Base-by-base conservation (phyloP, 1,284 basidiomycete species). In the Cystobasidium slooffiae region DNA sequence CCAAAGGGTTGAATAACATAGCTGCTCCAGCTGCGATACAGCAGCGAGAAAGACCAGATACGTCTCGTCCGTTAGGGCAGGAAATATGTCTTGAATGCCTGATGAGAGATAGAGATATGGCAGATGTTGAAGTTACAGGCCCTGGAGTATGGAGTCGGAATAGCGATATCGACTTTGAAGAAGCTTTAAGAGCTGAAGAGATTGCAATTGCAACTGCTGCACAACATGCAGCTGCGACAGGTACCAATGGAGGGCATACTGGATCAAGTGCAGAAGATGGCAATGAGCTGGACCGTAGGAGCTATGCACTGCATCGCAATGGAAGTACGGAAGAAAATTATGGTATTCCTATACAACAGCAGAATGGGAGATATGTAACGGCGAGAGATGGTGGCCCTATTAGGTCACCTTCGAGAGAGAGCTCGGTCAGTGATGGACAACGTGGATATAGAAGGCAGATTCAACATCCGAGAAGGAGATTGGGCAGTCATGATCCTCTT, bases 61-160 rank as follows among this genome's bases (percentile, higher is more conserved):
- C 69, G 3, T 73, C 55, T 20, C 14, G 72, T 10, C 72, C 74
- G 18, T 51, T 69, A 9, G 62, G 52, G 8, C 69, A 76, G 49
- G 94, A 97, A 82, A 85, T 98, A 55, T 99, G 96, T 80, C 86
- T 98, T 62, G 96, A 99, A 84, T 99, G 96, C 82, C 93, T 97
- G 80, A 99, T 99, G 96, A 90, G 96, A 55, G 96, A 99, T 84
- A 90, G 96, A 81, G 96, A 99, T 81, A 94, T 99, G 91, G 93
- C 91, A 46, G 96, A 97, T 82, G 93, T 99, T 39, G 87, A 91
- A 81, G 96, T 97, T 24, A 87, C 89, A 1, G 89, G 90, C 41
- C 88, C 90, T 5, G 93, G 93, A 0, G 86, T 92, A 16, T 99
- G 96, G 96, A 93, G 92, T 0, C 86, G 97, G 47, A 90, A 90